These are phyloP conservation scores for Hyaloscypha variabilis DNA, from an alignment of 495 filamentous ascomycete species.

Conservation along the genomic window DNA sequence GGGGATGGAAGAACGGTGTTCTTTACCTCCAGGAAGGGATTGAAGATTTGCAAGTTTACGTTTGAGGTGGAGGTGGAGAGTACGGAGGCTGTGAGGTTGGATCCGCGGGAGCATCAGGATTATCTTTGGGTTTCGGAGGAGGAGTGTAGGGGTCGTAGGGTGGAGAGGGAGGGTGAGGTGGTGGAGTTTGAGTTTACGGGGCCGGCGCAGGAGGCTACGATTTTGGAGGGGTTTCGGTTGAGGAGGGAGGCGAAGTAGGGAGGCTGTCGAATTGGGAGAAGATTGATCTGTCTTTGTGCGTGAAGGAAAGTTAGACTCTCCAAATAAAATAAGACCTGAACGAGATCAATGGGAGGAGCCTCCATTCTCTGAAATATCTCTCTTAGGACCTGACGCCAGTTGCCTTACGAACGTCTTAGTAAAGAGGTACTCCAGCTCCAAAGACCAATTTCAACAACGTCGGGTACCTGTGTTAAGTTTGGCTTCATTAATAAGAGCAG, in stretches of 20 bases:
- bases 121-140: conserved; percentile 37
- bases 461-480: no score
- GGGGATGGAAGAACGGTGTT: neutral
- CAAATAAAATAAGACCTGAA: no score
- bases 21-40: conserved; percentile 8
- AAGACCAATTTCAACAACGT: no score
- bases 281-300: no score
- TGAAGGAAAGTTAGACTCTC: no score
- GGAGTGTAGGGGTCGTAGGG: conserved; percentile 16
- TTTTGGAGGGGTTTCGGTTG: neutral
- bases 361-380: no score
- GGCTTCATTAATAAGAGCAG: no score
- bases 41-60: conserved; percentile 25
- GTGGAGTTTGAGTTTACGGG: conserved; percentile 2
- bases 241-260: neutral
- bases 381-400: no score
- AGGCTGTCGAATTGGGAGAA: no score
- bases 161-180: neutral
- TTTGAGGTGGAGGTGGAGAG: conserved; percentile 36
- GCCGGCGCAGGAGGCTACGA: neutral
- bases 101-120: conserved; percentile 38
- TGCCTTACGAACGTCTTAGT: no score
- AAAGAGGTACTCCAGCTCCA: no score
- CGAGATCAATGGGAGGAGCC: no score
- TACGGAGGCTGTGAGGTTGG: conserved; percentile 23